phyloP scores from a whole-genome alignment of 2,329 filamentous ascomycete species.

The Aureobasidium mangrovei region DNA sequence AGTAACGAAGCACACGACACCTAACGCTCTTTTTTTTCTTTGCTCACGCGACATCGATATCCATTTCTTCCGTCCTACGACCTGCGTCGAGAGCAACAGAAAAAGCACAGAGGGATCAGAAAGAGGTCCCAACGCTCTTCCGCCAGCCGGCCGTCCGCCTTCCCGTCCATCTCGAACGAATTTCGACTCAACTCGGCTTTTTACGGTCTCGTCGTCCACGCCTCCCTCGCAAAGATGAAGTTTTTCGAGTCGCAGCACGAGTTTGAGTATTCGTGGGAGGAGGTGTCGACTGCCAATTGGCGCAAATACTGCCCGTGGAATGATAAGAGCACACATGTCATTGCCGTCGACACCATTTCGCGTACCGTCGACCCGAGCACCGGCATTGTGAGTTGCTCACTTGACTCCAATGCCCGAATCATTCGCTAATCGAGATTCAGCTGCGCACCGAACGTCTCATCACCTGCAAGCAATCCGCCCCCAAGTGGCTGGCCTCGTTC shows the following conservation, averaged over 20 bases:
- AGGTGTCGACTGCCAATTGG: constrained; percentile 97
- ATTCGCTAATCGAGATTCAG: constrained; percentile 28
- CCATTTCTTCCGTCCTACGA: not conserved
- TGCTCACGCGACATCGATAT: not conserved
- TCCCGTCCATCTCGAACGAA: not conserved
- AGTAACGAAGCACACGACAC: constrained; percentile 12
- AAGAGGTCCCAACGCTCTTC: constrained; percentile 8
- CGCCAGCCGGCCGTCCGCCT: not conserved
- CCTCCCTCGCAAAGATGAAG: constrained; percentile 56
- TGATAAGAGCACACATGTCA: constrained; percentile 93
- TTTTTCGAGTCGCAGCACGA: constrained; percentile 85
- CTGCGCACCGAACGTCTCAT: constrained; percentile 63
- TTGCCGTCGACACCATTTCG: constrained; percentile 86
- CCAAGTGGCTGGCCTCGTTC: constrained; percentile 71
- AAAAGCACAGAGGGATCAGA: not conserved
- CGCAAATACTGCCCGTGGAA: constrained; percentile 99
- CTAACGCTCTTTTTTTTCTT: not conserved
- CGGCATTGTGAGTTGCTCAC: constrained; percentile 51
- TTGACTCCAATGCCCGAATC: not conserved
- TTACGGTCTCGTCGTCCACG: not conserved
- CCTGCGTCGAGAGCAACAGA: not conserved
- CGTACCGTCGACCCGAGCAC: constrained; percentile 56
- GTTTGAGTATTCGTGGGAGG: constrained; percentile 97
- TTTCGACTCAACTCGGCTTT: not conserved
- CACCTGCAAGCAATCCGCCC: constrained; percentile 56